Evolutionary conservation across 2,329 filamentous ascomycete species (phyloP), one percentile per base, ranked within the genome.

Genomic region (Fusarium longipes): DNA sequence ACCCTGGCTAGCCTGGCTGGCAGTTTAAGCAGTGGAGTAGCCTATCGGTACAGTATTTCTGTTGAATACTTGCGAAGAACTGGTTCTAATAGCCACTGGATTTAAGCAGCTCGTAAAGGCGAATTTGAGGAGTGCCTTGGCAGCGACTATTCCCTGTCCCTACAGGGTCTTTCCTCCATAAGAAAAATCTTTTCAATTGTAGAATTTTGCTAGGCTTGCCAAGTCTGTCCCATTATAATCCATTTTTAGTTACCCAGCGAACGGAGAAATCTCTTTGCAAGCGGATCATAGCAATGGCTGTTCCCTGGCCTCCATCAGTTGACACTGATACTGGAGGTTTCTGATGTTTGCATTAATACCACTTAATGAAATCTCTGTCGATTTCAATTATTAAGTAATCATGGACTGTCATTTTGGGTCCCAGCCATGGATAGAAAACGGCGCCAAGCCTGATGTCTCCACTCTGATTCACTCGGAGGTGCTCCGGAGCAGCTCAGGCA

Each of bases 401-500:
- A n/a, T n/a, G n/a, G n/a, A n/a, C n/a, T n/a, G n/a, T n/a, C n/a
- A n/a, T n/a, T n/a, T n/a, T n/a, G n/a, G n/a, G n/a, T n/a, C n/a
- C n/a, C n/a, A n/a, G n/a, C 32, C 18, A 17, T 24, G n/a, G 42
- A n/a, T n/a, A n/a, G 15, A 38, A 29, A 44, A 20, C 18, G 38
- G 15, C 15, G 22, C 49, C 38, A 57, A 63, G 58, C 20, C 38
- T 10, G 17, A 39, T 12, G 39, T 20, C n/a, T 39, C 29, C 17
- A 17, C 30, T 30, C 17, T 18, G 29, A 27, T 29, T 40, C 29
- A 50, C 10, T 43, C 50, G 50, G 58, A 63, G 58, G 32, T 50
- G 15, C 38, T 63, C 58, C 60, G 60, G 35, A 60, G 44, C n/a
- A 18, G 29, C 38, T 24, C 32, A 36, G 18, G 8, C 25, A 52